Percentiles rank a stretch among this genome's conserved stretches.
Conservation (phyloP, 2,329 filamentous ascomycete species). For the Biscogniauxia sp. region DNA sequence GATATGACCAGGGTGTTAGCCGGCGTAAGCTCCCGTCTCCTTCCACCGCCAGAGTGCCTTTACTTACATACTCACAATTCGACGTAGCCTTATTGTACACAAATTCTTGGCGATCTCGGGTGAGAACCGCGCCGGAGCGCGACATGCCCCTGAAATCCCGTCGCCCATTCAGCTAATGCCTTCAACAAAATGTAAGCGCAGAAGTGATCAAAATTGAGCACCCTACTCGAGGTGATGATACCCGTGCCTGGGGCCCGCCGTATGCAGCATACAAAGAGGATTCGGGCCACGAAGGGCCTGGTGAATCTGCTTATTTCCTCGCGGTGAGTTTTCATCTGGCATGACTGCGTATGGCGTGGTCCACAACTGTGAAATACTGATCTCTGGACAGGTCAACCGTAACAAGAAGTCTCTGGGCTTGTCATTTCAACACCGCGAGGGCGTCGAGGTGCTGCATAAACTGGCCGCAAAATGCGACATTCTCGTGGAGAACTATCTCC, state of each 20-base stretch:
- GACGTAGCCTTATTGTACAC: constrained; percentile 86
- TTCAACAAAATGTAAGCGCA: constrained; percentile 56
- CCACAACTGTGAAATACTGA: background rate
- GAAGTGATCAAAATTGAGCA: constrained; percentile 98
- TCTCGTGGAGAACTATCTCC: constrained; percentile 94
- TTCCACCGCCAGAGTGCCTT: constrained; percentile 7
- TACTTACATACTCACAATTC: constrained; percentile 23
- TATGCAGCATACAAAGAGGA: constrained; percentile 75
- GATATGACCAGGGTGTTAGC: constrained; percentile 97
- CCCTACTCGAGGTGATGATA: constrained; percentile 87
- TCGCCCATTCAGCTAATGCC: constrained; percentile 27
- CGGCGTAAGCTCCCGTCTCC: constrained; percentile 61
- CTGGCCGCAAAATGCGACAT: constrained; percentile 85
- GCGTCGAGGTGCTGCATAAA: constrained; percentile 82
- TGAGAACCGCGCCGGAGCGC: constrained; percentile 45
- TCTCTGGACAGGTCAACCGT: constrained; percentile 69
- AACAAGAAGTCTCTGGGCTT: constrained; percentile 95
- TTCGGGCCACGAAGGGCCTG: constrained; percentile 63
- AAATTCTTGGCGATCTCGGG: constrained; percentile 95
- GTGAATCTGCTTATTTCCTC: constrained; percentile 93
- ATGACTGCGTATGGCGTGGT: background rate
- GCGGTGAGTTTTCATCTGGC: constrained; percentile 55
- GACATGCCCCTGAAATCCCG: constrained; percentile 4
- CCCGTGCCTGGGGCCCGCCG: constrained; percentile 92
- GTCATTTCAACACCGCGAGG: constrained; percentile 82